phyloP scores from a whole-genome alignment of 441 rosid species.

The Biscutella auriculata region DNA sequence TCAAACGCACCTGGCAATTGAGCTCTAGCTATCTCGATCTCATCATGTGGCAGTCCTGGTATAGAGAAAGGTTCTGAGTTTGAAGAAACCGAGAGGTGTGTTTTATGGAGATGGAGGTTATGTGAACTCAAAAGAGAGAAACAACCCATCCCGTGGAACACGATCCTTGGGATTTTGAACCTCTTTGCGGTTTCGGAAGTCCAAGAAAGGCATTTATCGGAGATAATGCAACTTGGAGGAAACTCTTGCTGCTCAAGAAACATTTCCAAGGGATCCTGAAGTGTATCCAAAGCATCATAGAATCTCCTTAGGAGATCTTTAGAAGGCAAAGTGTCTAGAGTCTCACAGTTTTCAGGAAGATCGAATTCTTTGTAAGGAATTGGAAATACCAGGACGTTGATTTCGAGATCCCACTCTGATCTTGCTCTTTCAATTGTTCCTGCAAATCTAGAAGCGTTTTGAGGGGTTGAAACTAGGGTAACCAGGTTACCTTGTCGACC shows the following conservation, averaged over 20 bases:
- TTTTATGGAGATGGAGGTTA: constrained; percentile 20
- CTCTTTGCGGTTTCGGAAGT: constrained; percentile 25
- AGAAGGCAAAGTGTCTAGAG: constrained; percentile 37
- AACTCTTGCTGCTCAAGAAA: constrained; percentile 19
- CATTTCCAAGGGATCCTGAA: constrained; percentile 33
- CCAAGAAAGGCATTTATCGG: constrained; percentile 38
- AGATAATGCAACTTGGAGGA: constrained; percentile 39
- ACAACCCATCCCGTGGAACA: constrained; percentile 38
- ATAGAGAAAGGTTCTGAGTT: constrained; percentile 28
- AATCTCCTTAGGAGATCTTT: constrained; percentile 24
- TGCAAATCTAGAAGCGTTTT: constrained; percentile 29
- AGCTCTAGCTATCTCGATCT: constrained; percentile 30
- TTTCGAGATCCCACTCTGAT: constrained; percentile 15
- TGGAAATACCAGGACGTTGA: constrained; percentile 25
- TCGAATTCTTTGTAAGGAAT: constrained; percentile 32
- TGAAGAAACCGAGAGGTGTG: constrained; percentile 24
- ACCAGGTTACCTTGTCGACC: constrained; percentile 26
- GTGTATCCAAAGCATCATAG: constrained; percentile 24
- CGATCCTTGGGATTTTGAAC: constrained; percentile 36
- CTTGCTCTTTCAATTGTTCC: constrained; percentile 15
- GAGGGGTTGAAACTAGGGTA: constrained; percentile 34
- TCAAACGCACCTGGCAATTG: constrained; percentile 37
- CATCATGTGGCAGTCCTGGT: constrained; percentile 30
- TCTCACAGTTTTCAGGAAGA: constrained; percentile 36
- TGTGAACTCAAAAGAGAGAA: constrained; percentile 32